Evolutionary conservation across 2,329 filamentous ascomycete genomes (phyloP).

Genomic region (Colletotrichum orbiculare): DNA sequence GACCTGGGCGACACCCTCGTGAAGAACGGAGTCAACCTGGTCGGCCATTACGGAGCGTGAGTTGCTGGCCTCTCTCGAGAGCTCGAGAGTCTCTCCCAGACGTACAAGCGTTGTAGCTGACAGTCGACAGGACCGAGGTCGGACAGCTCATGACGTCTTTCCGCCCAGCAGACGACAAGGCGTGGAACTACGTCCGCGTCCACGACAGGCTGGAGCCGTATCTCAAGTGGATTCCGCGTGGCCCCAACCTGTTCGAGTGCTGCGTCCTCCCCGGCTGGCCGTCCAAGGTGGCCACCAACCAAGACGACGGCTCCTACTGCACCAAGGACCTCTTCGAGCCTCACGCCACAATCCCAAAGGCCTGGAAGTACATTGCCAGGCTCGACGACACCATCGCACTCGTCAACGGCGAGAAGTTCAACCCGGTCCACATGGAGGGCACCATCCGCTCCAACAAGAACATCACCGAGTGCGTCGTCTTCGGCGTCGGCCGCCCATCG

Average conservation of each 20-base stretch:
- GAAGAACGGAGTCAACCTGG: conserved; percentile 63
- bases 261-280: conserved; percentile 50
- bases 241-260: conserved; percentile 51
- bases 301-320: conserved; percentile 68
- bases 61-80: conserved; percentile 39
- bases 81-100: no score
- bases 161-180: conserved; percentile 61
- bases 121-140: conserved; percentile 60
- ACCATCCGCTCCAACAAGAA: conserved; percentile 56
- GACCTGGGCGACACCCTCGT: conserved; percentile 66
- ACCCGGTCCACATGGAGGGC: conserved; percentile 70
- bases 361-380: conserved; percentile 72
- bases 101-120: neutral
- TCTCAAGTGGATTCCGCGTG: conserved; percentile 45
- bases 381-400: conserved; percentile 71
- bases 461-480: conserved; percentile 67
- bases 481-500: conserved; percentile 67
- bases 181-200: conserved; percentile 71
- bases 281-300: conserved; percentile 65
- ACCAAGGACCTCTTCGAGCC: conserved; percentile 72
- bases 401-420: conserved; percentile 76
- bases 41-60: conserved; percentile 67
- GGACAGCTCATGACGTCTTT: conserved; percentile 72
- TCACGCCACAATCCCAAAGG: conserved; percentile 61
- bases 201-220: conserved; percentile 52